Conservation (phyloP, 2,329 filamentous ascomycete species). For the Myriosclerotinia curreyana region DNA sequence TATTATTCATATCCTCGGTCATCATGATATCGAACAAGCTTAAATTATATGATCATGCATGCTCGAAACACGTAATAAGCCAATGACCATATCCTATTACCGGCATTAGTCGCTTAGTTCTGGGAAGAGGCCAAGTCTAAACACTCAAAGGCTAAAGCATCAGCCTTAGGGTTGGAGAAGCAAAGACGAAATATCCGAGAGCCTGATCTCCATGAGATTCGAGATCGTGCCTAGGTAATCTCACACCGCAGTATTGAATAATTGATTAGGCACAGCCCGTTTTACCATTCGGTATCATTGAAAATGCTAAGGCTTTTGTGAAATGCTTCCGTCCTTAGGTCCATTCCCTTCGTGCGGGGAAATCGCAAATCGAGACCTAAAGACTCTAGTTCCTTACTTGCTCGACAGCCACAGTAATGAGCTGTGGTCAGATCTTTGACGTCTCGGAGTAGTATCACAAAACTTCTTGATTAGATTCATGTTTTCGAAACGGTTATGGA, state of each 20-base stretch:
- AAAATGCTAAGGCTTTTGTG: constrained; percentile 3
- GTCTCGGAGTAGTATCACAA: constrained; percentile 30
- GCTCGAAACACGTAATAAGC: constrained; percentile 9
- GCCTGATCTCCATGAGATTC: constrained; percentile 6
- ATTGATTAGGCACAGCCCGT: constrained; percentile 3
- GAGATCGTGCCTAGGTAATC: not conserved
- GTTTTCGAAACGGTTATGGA: constrained; percentile 28
- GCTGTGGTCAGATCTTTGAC: constrained; percentile 14
- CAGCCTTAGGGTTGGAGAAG: constrained; percentile 13
- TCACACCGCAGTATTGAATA: constrained; percentile 8
- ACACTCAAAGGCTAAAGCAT: constrained; percentile 19
- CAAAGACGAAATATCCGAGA: constrained; percentile 16
- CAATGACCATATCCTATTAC: not conserved
- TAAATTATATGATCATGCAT: not conserved
- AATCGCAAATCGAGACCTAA: not conserved
- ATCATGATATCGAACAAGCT: constrained; percentile 18
- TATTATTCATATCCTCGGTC: not conserved
- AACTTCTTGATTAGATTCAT: constrained; percentile 21
- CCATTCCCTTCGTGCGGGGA: not conserved
- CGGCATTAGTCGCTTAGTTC: not conserved
- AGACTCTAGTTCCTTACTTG: not conserved
- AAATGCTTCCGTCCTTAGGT: not conserved
- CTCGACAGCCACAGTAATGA: not conserved
- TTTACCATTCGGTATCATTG: constrained; percentile 10
- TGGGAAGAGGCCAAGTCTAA: not conserved